Evolutionary conservation across 2,329 filamentous ascomycete species (phyloP).

Genomic region (Epichloe hybrida): DNA sequence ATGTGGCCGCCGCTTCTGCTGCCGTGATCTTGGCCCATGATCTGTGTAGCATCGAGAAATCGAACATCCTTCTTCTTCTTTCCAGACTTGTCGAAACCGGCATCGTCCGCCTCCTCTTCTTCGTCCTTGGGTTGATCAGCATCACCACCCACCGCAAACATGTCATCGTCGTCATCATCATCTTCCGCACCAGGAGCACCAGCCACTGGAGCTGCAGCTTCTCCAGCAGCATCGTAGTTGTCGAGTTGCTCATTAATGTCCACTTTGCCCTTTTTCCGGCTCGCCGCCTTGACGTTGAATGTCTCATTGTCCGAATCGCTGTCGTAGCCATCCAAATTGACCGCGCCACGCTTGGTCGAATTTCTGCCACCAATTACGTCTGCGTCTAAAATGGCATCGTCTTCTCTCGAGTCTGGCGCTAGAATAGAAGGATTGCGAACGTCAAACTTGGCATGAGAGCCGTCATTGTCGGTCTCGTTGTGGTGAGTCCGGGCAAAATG

Average conservation of each 20-base stretch:
- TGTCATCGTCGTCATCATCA: constrained; percentile 58
- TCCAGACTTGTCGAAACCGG: constrained; percentile 23
- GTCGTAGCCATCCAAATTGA: constrained; percentile 95
- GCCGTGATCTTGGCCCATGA: constrained; percentile 63
- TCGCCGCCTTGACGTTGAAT: constrained; percentile 61
- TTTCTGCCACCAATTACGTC: constrained; percentile 78
- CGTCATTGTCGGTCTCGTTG: constrained; percentile 34
- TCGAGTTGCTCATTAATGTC: constrained; percentile 39
- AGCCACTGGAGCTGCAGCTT: constrained; percentile 22
- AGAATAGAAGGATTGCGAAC: constrained; percentile 87
- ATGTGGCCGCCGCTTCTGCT: constrained; percentile 67
- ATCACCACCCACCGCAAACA: constrained; percentile 65
- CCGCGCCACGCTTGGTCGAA: constrained; percentile 77
- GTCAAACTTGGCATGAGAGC: constrained; percentile 84
- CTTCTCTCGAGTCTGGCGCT: constrained; percentile 64
- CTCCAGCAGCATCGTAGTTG: constrained; percentile 34
- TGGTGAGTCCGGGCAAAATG: constrained; percentile 66
- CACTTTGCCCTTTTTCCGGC: constrained; percentile 36
- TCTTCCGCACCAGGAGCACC: constrained; percentile 19
- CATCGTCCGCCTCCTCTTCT: constrained; percentile 23
- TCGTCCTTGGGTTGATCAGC: constrained; percentile 21
- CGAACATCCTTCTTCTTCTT: constrained; percentile 51
- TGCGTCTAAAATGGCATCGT: constrained; percentile 64
- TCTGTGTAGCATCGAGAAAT: constrained; percentile 47
- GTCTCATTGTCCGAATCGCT: constrained; percentile 88